These are phyloP conservation scores for Ganoderma sinense DNA, from an alignment of 1,284 basidiomycete genomes.

Conservation along the genomic window DNA sequence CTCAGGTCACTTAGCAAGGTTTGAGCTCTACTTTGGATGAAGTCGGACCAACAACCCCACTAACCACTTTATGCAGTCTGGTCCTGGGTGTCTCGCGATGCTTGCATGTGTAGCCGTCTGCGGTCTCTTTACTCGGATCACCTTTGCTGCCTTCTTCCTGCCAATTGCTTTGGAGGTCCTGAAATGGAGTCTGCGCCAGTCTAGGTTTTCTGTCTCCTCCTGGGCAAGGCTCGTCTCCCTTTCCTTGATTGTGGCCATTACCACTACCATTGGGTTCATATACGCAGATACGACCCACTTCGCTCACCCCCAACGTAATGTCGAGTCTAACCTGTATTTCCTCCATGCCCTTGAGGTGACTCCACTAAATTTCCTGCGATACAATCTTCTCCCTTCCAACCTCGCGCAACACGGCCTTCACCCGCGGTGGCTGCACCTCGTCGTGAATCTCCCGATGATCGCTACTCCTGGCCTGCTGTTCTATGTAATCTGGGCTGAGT, in stretches of 20 bases:
- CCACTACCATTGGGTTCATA: conserved; percentile 32
- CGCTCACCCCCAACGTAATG: conserved; percentile 15
- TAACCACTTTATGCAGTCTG: background rate
- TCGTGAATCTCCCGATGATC: conserved; percentile 49
- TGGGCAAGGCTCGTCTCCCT: conserved; percentile 24
- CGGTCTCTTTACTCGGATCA: conserved; percentile 46
- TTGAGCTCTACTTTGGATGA: background rate
- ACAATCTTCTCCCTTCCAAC: conserved; percentile 47
- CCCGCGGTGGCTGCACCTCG: conserved; percentile 48
- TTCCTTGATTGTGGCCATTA: conserved; percentile 32
- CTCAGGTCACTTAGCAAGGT: background rate
- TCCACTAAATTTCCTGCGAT: conserved; percentile 48
- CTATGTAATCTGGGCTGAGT: conserved; percentile 32
- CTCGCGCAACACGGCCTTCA: conserved; percentile 49
- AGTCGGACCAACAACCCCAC: background rate
- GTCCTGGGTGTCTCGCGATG: conserved; percentile 31
- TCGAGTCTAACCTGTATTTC: conserved; percentile 6
- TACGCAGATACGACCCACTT: conserved; percentile 44
- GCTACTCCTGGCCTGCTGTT: conserved; percentile 43
- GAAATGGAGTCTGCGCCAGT: conserved; percentile 24
- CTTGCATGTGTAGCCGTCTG: conserved; percentile 31
- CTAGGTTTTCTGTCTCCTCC: conserved; percentile 13
- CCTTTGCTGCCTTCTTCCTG: conserved; percentile 44
- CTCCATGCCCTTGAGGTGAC: conserved; percentile 38
- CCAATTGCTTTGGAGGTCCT: conserved; percentile 41